Evolutionary conservation across 768 basidiomycete genomes (phyloP), one percentile per base, ranked within the genome.

Genomic region (Crepidotus variabilis): DNA sequence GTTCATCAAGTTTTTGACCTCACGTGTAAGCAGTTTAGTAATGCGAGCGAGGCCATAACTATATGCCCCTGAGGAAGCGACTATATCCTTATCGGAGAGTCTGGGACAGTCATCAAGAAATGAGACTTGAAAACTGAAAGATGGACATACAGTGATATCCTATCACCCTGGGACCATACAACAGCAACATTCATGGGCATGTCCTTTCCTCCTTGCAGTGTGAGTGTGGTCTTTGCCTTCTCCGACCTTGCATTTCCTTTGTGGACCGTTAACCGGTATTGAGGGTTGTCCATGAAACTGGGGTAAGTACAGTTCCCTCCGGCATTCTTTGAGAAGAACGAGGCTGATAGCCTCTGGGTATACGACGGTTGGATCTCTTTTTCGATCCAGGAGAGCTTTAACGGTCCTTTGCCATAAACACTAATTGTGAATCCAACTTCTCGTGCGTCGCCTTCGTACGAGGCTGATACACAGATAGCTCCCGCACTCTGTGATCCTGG

Each of bases 261-360:
- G 52, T 78, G 72, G 18, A 96, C 71, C 6, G 71, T 78, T 13
- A 98, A 74, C 54, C 80, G 78, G 69, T 92, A 98, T 65, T 97
- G 93, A 0, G 95, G 95, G 65, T 98, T 98, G 50, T 82, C 70
- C 85, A 96, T 89, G 69, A 89, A 97, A 0, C 88, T 87, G 0
- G 91, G 84, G 60, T 85, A 77, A 4, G 83, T 82, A 55, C 85
- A 82, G 65, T 94, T 95, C 1, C 96, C 96, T 0, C 96, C 96
- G 0, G 91, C 82, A 24, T 84, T 92, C 61, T 85, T 85, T 34
- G 71, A 78, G 0, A 85, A 86, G 59, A 96, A 77, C 0, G 73
- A 64, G 7, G 85, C 88, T 0, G 81, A 73, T 6, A 88, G 80
- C 70, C 73, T 78, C 22, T 69, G 65, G 0, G 69, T 71, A 59